Base-by-base conservation (phyloP, 306 rosid species). In the Inga laurina region DNA sequence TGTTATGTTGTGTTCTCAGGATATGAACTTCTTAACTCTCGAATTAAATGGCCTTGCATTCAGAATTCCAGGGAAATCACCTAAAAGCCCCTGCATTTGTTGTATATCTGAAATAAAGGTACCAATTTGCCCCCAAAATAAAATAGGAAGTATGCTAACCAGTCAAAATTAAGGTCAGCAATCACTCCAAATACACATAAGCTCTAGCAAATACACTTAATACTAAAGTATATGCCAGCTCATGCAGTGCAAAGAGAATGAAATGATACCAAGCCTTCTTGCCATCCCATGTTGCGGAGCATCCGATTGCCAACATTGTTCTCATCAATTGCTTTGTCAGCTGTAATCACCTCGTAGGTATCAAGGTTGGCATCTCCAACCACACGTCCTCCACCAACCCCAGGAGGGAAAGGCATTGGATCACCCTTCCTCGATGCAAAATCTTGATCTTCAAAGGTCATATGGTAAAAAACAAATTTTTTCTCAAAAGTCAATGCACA, bases 211-310 rank as follows among this genome's bases (percentile, higher is more conserved):
- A 79, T 84, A 82, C 34, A 51, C 67, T 49, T 18, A 71, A 75
- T 82, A 75, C 65, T 1, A 24, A 21, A 70, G 78, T 41, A 74
- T 43, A 51, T 52, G 52, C 30, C 44, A 75, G 80, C 71, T 71
- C 24, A 78, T 34, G 78, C 24, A 79, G 70, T 59, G 74, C 56
- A 84, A 59, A 83, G 87, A 82, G 91, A 83, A 88, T 67, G 86
- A 90, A 87, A 82, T 52, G 87, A 83, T 96, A 96, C 99, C 99
- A 86, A 91, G 92, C 99, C 99, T 90, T 96, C 98, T 19, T 96
- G 99, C 99, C 99, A 96, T 77, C 99, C 99, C 99, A 96, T 96
- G 93, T 81, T 96, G 92, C 99, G 99, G 85, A 96, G 99, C 99
- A 96, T 96, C 88, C 97, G 88, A 83, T 96, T 96, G 87, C 99